Conservation (phyloP, 2,329 filamentous ascomycete genomes). For the Diaporthe aspalathi region DNA sequence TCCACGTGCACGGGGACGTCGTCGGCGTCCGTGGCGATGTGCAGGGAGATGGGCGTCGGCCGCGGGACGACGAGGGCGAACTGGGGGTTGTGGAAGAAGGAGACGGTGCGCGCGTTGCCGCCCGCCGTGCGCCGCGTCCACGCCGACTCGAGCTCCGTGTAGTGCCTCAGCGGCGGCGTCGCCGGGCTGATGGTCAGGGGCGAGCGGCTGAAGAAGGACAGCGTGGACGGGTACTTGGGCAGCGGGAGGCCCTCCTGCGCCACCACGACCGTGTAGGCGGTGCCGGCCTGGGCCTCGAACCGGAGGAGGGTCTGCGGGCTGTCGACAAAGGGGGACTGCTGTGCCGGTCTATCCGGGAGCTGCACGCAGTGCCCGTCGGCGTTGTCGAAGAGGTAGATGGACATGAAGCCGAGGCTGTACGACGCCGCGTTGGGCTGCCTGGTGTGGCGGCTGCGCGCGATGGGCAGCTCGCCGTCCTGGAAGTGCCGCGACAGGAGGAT, state of each 20-base stretch:
- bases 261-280: conserved; percentile 70
- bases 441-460: conserved; percentile 57
- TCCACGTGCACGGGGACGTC: conserved; percentile 86
- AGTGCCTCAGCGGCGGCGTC: conserved; percentile 66
- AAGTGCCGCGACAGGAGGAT: conserved; percentile 89
- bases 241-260: conserved; percentile 80
- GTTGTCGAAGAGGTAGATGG: conserved; percentile 80
- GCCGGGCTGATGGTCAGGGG: conserved; percentile 73
- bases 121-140: conserved; percentile 88
- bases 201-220: conserved; percentile 81
- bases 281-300: conserved; percentile 64
- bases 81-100: conserved; percentile 89
- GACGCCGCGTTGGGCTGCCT: conserved; percentile 45
- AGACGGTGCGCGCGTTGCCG: conserved; percentile 80
- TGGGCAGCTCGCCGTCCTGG: conserved; percentile 72
- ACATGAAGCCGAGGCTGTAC: conserved; percentile 81
- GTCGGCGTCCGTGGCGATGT: conserved; percentile 75
- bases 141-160: conserved; percentile 68
- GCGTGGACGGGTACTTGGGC: conserved; percentile 82
- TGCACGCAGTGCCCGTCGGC: conserved; percentile 75
- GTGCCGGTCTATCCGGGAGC: conserved; percentile 76
- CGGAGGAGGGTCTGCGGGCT: conserved; percentile 91
- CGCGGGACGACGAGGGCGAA: conserved; percentile 73
- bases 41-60: conserved; percentile 73
- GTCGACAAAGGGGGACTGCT: conserved; percentile 89